These are phyloP conservation scores for Nannizziopsis arthrosporioides DNA, from an alignment of 2,329 filamentous ascomycete species.

Conservation along the genomic window DNA sequence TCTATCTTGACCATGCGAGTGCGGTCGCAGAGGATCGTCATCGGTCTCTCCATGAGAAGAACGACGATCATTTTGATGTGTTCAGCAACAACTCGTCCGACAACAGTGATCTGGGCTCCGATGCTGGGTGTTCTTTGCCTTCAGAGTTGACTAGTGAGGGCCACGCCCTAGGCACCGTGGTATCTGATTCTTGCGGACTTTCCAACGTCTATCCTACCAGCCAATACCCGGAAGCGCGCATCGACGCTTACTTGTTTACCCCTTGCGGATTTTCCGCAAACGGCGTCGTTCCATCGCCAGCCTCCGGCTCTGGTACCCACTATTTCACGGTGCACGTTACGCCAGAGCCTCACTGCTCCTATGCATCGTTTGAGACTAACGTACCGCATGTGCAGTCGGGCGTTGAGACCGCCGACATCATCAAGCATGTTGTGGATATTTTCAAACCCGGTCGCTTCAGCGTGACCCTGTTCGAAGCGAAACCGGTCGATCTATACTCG, in stretches of 20 bases:
- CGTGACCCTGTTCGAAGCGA: slow-evolving; percentile 90
- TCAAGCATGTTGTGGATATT: slow-evolving; percentile 86
- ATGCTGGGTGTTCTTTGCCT: slow-evolving; percentile 42
- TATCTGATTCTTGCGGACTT: slow-evolving; percentile 80
- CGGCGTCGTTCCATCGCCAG: slow-evolving; percentile 74
- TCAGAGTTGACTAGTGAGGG: slow-evolving; percentile 82
- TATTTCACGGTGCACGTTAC: slow-evolving; percentile 99
- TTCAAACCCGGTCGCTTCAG: slow-evolving; percentile 98
- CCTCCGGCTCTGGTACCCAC: slow-evolving; percentile 50
- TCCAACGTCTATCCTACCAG: slow-evolving; percentile 76
- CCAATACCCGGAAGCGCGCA: slow-evolving; percentile 80
- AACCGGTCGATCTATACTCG: slow-evolving; percentile 32
- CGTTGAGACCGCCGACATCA: slow-evolving; percentile 76
- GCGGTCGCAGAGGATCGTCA: slow-evolving; percentile 74
- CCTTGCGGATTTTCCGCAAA: slow-evolving; percentile 97
- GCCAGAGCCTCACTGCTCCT: slow-evolving; percentile 91
- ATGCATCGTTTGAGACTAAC: slow-evolving; percentile 96
- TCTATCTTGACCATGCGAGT: slow-evolving; percentile 71
- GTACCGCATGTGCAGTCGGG: slow-evolving; percentile 81
- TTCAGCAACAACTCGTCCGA: slow-evolving; percentile 64
- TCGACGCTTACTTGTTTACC: slow-evolving; percentile 92
- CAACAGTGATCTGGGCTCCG: slow-evolving; percentile 46
- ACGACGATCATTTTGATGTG: slow-evolving; percentile 53
- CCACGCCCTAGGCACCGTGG: slow-evolving; percentile 81
- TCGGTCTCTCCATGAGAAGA: slow-evolving; percentile 57